Evolutionary conservation across 257 asterid genomes (phyloP), one percentile per base, ranked within the genome.

Genomic region (Nicotiana noctiflora): DNA sequence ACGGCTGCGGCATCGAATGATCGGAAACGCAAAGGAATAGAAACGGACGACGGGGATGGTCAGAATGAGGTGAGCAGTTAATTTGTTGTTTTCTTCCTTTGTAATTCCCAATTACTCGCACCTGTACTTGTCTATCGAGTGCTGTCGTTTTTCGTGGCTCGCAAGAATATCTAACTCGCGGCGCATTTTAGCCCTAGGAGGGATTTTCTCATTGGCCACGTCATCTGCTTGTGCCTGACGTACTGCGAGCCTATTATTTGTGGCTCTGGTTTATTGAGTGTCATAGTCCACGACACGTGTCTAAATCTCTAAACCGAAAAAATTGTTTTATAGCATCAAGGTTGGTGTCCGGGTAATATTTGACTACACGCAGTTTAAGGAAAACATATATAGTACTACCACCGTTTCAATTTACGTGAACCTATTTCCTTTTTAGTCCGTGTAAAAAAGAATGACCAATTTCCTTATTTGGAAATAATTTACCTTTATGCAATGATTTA

Each of bases 11-110:
- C 63, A 55, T 75, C 60, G 57, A 88, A 82, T 8, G 91, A 88
- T 55, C 90, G 94, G 87, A 94, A 94, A 79, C 91, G 98, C 34
- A 93, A 90, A 79, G 89, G 87, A 7, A 82, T 83, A 80, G 93
- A 89, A 82, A 40, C 80, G 68, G 96, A 92, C 37, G 94, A 92
- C 61, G 81, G 59, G 61, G 92, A 90, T 60, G 83, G 86, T 79
- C 93, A 82, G 79, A 91, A 91, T 84, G 94, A 90, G 94, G 98
- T 94, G 56, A 88, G 87, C 81, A 51, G 23, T 19, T 31, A 0
- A 4, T 37, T 13, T 55, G 21, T 31, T 52, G 4, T 21, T 23
- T 37, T 31, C 11, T 7, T 53, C 27, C 6, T 80, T 9, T 49
- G 78, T 49, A 74, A 49, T 74, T 74, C 61, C 78, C 78, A 74